A percentile compares a stretch with the other conserved stretches of the same genome.
Conservation (phyloP, 2,329 filamentous ascomycete species). For the Sporothrix dimorphospora region DNA sequence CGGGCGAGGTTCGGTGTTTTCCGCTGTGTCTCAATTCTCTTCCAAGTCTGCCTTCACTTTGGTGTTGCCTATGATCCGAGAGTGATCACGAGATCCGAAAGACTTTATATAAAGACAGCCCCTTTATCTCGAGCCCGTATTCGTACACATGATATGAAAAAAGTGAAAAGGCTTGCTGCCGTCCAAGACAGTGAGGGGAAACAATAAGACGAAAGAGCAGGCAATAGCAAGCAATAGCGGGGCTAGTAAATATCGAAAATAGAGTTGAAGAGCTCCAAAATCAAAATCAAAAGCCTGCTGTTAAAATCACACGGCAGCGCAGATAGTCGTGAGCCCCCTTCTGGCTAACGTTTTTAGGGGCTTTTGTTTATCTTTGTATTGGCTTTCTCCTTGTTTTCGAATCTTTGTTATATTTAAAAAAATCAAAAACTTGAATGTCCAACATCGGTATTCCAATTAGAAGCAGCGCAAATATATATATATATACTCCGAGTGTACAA, state of each 20-base stretch:
- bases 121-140: slow-evolving; percentile 8
- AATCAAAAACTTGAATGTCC: too few species aligned
- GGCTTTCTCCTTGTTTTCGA: background rate
- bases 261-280: background rate
- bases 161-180: background rate
- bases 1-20: slow-evolving; percentile 8
- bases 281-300: background rate
- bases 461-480: too few species aligned
- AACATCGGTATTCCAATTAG: too few species aligned
- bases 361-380: background rate
- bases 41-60: background rate
- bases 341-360: too few species aligned
- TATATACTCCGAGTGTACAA: background rate
- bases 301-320: slow-evolving; percentile 4
- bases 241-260: background rate
- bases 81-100: background rate
- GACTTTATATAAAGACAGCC: background rate
- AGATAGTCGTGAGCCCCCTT: too few species aligned
- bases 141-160: slow-evolving; percentile 3
- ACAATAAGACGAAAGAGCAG: background rate
- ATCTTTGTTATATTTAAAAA: background rate
- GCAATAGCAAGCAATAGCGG: background rate
- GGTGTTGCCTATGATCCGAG: background rate
- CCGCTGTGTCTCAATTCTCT: background rate
- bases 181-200: background rate